Evolutionary conservation across 2,329 filamentous ascomycete species (phyloP).

Genomic region (Septoria petroselini): DNA sequence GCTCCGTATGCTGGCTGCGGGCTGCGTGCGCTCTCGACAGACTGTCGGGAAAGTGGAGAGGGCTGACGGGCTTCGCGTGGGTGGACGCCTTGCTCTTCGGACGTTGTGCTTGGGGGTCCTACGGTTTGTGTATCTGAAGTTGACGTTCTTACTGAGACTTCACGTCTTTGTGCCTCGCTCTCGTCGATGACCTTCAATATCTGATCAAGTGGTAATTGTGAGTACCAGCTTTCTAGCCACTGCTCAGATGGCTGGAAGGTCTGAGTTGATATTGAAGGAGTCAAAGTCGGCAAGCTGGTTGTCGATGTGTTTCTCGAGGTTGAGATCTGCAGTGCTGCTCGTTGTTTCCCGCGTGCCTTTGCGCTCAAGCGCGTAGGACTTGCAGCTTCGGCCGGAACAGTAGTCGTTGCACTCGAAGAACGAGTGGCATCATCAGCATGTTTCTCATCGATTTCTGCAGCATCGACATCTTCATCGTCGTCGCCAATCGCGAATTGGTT

Average conservation of each 20-base stretch:
- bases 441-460: conserved; percentile 7
- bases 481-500: conserved; percentile 76
- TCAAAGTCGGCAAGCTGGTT: conserved; percentile 71
- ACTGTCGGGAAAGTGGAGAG: conserved; percentile 19
- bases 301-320: conserved; percentile 69
- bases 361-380: conserved; percentile 70
- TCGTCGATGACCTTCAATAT: conserved; percentile 24
- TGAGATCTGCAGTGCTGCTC: conserved; percentile 52
- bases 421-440: no score
- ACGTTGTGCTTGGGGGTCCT: conserved; percentile 10
- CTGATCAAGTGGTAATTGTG: conserved; percentile 78
- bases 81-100: conserved; percentile 7
- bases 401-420: no score
- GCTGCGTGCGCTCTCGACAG: conserved; percentile 6
- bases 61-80: conserved; percentile 20
- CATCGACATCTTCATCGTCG: conserved; percentile 64
- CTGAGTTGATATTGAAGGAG: conserved; percentile 42
- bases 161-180: conserved; percentile 18
- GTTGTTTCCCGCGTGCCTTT: conserved; percentile 94
- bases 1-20: conserved; percentile 13
- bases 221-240: conserved; percentile 94
- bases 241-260: conserved; percentile 71
- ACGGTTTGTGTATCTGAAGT: conserved; percentile 2
- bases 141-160: conserved; percentile 11
- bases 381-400: background rate